Percentiles rank a stretch among this genome's conserved stretches.
Conservation (phyloP, 2,329 filamentous ascomycete species). For the Cytospora piceicola region DNA sequence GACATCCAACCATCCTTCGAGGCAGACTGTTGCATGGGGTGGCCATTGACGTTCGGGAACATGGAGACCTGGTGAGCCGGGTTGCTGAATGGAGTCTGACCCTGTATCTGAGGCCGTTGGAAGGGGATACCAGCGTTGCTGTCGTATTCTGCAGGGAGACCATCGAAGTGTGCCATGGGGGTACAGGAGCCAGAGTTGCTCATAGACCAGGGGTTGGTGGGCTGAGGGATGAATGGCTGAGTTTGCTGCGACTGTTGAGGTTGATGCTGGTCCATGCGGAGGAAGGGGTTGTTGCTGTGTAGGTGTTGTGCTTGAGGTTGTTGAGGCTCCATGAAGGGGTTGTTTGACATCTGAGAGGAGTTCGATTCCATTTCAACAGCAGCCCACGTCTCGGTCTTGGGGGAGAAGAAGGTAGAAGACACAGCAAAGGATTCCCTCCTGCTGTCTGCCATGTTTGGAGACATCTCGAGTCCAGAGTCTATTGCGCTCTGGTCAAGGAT, state of each 20-base stretch:
- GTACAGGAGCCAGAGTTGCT: conserved; percentile 73
- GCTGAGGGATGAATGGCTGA: conserved; percentile 43
- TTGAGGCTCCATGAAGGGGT: conserved; percentile 56
- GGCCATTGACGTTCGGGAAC: conserved; percentile 53
- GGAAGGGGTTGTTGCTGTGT: conserved; percentile 67
- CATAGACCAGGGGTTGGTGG: conserved; percentile 62
- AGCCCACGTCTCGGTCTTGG: conserved; percentile 67
- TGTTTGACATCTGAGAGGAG: conserved; percentile 61
- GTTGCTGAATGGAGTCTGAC: conserved; percentile 60
- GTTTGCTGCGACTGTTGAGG: conserved; percentile 44
- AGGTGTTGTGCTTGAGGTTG: conserved; percentile 26
- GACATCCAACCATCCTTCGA: conserved; percentile 61
- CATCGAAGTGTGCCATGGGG: conserved; percentile 72
- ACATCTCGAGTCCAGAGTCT: conserved; percentile 66
- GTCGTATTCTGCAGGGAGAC: conserved; percentile 61
- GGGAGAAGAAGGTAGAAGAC: conserved; percentile 62
- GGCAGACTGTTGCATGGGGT: conserved; percentile 58
- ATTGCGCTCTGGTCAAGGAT: conserved; percentile 62
- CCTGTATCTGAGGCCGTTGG: conserved; percentile 53
- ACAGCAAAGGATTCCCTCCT: conserved; percentile 67
- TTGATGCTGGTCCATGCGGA: conserved; percentile 62
- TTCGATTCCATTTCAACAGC: conserved; percentile 63
- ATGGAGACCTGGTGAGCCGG: conserved; percentile 54
- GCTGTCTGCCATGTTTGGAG: conserved; percentile 64
- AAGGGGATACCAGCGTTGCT: conserved; percentile 53